Conservation (phyloP, 495 filamentous ascomycete species). For the Neurospora sp. region DNA sequence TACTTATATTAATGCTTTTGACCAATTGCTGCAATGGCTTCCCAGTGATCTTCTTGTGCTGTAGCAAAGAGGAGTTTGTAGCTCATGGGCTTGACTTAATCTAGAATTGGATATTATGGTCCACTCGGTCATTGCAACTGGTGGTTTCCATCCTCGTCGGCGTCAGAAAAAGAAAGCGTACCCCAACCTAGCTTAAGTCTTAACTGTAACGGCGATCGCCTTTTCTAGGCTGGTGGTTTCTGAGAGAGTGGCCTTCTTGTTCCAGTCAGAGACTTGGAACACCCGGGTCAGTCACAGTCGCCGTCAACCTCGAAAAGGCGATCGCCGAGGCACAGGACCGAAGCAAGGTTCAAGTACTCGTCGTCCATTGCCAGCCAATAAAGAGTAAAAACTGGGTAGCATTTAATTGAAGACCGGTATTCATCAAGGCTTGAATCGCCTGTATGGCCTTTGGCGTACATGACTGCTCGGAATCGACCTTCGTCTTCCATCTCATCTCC, state of each 20-base stretch:
- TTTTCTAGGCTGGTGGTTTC: neutral
- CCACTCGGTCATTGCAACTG: no score
- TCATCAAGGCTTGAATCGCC: neutral
- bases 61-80: neutral
- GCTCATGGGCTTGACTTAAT: neutral
- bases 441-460: neutral
- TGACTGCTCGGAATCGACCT: neutral
- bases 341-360: neutral
- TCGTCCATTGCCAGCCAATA: neutral
- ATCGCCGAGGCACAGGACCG: neutral
- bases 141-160: no score
- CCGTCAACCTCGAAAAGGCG: neutral
- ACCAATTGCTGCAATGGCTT: no score
- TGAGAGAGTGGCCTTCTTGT: neutral
- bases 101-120: no score
- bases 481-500: neutral
- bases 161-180: no score
- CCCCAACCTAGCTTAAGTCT: neutral
- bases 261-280: neutral
- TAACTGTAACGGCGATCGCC: neutral
- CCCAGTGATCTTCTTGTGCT: neutral
- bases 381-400: neutral
- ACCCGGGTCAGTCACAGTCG: neutral
- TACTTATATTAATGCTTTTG: neutral
- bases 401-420: neutral